Base-by-base conservation (phyloP, 139 green algal genomes). In the Astrephomene gubernaculifera region DNA sequence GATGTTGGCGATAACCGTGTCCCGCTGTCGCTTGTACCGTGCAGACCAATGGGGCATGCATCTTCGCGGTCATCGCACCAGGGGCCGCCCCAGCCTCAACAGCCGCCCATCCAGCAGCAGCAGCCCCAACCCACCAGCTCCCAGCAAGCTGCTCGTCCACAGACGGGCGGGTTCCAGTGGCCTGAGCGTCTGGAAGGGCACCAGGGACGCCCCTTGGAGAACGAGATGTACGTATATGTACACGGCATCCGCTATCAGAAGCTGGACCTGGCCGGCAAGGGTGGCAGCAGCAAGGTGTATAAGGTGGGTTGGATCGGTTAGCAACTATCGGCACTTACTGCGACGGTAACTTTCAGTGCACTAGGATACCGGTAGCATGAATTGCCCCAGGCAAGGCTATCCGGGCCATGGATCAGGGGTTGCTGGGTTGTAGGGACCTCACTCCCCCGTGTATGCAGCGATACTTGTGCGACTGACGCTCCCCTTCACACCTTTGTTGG, bases 271-370 rank as follows among this genome's bases (percentile, higher is more conserved):
- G 93, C 99, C 25, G 97, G 97, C 0, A 90, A 95, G 27, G 97
- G 97, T 4, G 97, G 97, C 87, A 96, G 89, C 90, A 97, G 93
- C 92, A 99, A 98, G 88, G 97, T 98, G 2, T 98, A 94, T 88
- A 98, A 98, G 92, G 93, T 94, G 45, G 49, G 73, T 36, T 41
- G n/a, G n/a, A n/a, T n/a, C n/a, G n/a, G n/a, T n/a, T n/a, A n/a
- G n/a, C 14, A 60, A 19, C 19, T 14, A 19, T 60, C 19, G 19
- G 19, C 14, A 60, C 19, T 19, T 60, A 19, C 19, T 60, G 19
- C 52, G 52, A 60, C 19, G 19, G 19, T 60, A 19, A 25, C 19
- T 60, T 25, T 60, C 19, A 60, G 14, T 60, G 52, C 19, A 60
- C n/a, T n/a, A n/a, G n/a, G n/a, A n/a, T n/a, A n/a, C n/a, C n/a